Base-by-base conservation (phyloP, 257 asterid genomes). In the Ligustrum vulgare region DNA sequence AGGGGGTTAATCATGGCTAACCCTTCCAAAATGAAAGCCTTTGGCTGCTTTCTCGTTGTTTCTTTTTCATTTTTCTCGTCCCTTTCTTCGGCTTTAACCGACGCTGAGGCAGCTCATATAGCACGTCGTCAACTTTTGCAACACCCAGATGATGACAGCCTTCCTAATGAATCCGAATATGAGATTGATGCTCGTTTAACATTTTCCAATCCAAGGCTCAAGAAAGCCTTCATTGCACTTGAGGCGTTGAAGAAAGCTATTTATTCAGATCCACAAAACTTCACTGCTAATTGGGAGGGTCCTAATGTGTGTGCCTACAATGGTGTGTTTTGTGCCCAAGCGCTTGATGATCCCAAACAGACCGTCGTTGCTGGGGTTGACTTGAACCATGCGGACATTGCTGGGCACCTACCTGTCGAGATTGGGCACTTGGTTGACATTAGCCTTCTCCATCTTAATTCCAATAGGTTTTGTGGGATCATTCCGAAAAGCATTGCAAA, bases 361-460 rank as follows among this genome's bases (percentile, higher is more conserved):
- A 81, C 75, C 9, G 95, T 89, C n/a, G 98, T 93, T 7, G 98
- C 98, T 18, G 98, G 97, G 0, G 37, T 93, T 9, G 98, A 93
- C 67, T 82, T 93, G 20, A 93, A 90, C 82, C 88, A 84, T 15
- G 94, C 79, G 0, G 98, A 93, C 34, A 89, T 93, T 22, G 97
- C 98, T 0, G 97, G 97, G 0, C 92, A 93, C 51, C 83, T 93
- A 0, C 98, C 98, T 0, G 37, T 58, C 2, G 94, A 93, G 84
- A 75, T 93, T 1, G 96, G 82, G 6, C 33, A 89, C 28, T 54
- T 93, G 33, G 71, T 80, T 0, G 98, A 93, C 23, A 65, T 88
- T 10, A 79, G 89, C 64, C 91, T 93, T 16, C 75, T 93, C 76
- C 98, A 91, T 56, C 45, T 93, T 5, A 91, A 89, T 23, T 90